Evolutionary conservation across 2,329 filamentous ascomycete genomes (phyloP).

Genomic region (Tolypocladium album): DNA sequence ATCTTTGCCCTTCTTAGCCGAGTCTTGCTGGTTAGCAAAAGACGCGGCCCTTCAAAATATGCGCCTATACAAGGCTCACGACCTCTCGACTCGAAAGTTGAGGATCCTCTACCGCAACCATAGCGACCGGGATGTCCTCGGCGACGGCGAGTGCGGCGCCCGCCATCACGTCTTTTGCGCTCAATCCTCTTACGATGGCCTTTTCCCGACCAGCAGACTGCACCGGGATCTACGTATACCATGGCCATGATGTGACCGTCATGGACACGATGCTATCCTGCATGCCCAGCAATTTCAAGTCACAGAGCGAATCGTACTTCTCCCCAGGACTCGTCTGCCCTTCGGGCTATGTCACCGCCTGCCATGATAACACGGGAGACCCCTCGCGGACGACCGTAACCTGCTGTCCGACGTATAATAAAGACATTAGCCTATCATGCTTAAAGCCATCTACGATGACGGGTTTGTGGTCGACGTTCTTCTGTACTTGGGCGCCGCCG

Average conservation of each 20-base stretch:
- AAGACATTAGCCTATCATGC: conserved; percentile 15
- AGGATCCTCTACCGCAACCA: not conserved
- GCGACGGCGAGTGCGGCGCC: not conserved
- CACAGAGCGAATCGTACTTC: conserved; percentile 16
- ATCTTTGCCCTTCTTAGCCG: not conserved
- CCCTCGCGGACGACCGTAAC: conserved; percentile 20
- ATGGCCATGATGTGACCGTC: conserved; percentile 15
- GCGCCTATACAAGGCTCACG: not conserved
- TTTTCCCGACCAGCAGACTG: conserved; percentile 12
- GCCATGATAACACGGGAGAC: conserved; percentile 14
- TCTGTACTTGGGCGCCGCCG: conserved; percentile 22
- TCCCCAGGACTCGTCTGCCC: conserved; percentile 19
- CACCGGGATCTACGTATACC: conserved; percentile 9
- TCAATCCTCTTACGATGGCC: conserved; percentile 14
- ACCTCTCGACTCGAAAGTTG: too few species aligned
- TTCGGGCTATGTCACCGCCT: conserved; percentile 16
- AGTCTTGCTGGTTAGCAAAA: not conserved
- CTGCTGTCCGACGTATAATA: conserved; percentile 19
- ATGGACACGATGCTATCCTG: conserved; percentile 16
- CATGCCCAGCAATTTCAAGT: conserved; percentile 17
- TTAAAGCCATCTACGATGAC: conserved; percentile 12
- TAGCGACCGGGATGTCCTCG: too few species aligned
- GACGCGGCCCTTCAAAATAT: not conserved
- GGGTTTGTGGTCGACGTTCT: conserved; percentile 13
- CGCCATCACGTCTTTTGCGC: conserved; percentile 11